Evolutionary conservation across 1,284 basidiomycete species (phyloP).

Genomic region (Cryptococcus jaspeensis): DNA sequence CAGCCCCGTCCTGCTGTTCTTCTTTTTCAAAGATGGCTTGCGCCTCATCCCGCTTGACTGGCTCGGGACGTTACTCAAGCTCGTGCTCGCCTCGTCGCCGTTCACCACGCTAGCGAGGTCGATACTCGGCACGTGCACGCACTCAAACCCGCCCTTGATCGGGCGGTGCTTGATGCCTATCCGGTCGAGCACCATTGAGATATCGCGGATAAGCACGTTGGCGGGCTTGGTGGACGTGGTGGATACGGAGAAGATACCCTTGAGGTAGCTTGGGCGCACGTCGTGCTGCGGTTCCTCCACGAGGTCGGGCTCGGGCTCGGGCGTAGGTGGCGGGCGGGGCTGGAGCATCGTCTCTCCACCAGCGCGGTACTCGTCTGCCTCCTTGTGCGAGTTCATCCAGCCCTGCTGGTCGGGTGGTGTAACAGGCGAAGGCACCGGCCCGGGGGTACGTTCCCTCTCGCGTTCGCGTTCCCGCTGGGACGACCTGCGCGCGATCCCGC

Average conservation of each 20-base stretch:
- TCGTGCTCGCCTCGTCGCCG: conserved; percentile 42
- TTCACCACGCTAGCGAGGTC: conserved; percentile 70
- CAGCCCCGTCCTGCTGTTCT: conserved; percentile 17
- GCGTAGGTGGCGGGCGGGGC: conserved; percentile 10
- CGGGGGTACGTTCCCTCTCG: background rate
- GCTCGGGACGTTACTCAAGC: conserved; percentile 16
- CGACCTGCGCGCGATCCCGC: conserved; percentile 28
- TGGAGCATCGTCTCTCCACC: conserved; percentile 1
- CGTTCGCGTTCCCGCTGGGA: conserved; percentile 23
- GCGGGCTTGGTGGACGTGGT: conserved; percentile 92
- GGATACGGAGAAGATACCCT: conserved; percentile 88
- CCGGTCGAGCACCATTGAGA: conserved; percentile 81
- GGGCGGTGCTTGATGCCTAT: conserved; percentile 94
- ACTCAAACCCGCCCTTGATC: conserved; percentile 89
- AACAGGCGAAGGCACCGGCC: conserved; percentile 10
- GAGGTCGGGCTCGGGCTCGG: background rate
- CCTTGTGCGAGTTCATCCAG: conserved; percentile 27
- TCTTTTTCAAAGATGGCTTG: conserved; percentile 23
- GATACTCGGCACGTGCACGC: conserved; percentile 90
- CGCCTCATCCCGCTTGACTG: conserved; percentile 11
- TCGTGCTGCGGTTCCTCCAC: conserved; percentile 51
- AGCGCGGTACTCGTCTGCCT: conserved; percentile 24
- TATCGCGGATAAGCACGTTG: conserved; percentile 74
- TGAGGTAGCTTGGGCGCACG: conserved; percentile 83
- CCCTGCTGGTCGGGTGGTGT: conserved; percentile 21